Percentiles rank a stretch among this genome's conserved stretches.
Evolutionary conservation across 129 eudicot genomes (phyloP).

Genomic region (Dittrichia graveolens): DNA sequence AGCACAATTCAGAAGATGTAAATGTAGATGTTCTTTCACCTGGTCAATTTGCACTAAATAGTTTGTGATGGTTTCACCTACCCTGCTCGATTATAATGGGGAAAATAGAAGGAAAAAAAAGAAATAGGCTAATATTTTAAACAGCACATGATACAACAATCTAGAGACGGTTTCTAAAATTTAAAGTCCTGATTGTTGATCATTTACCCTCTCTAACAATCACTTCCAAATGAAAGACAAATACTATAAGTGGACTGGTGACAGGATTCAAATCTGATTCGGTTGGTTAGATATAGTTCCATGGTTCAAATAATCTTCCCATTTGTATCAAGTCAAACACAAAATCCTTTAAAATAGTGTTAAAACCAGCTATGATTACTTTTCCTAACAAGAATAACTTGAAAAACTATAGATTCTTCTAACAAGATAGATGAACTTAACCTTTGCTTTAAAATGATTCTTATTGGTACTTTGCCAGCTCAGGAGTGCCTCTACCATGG

Average conservation of each 20-base stretch:
- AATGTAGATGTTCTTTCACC: too few species aligned
- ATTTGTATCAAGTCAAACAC: neutral
- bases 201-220: too few species aligned
- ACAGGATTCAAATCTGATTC: slow-evolving; percentile 4
- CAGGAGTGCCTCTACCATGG: slow-evolving; percentile 80
- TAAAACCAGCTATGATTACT: slow-evolving; percentile 15
- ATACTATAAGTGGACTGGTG: neutral
- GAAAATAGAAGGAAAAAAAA: neutral
- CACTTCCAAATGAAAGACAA: neutral
- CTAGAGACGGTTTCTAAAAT: too few species aligned
- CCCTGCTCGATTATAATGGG: neutral
- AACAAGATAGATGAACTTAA: slow-evolving; percentile 24
- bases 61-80: slow-evolving; percentile 10
- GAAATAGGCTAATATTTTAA: neutral
- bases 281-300: slow-evolving; percentile 3
- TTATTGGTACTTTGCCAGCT: slow-evolving; percentile 81
- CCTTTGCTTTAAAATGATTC: slow-evolving; percentile 96
- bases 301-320: neutral
- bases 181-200: too few species aligned
- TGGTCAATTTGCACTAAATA: neutral
- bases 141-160: too few species aligned
- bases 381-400: neutral
- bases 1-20: neutral
- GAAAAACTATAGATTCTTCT: neutral
- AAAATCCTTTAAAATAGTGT: neutral